These are phyloP conservation scores for Linum tenue DNA, from an alignment of 345 rosid species.

Conservation along the genomic window DNA sequence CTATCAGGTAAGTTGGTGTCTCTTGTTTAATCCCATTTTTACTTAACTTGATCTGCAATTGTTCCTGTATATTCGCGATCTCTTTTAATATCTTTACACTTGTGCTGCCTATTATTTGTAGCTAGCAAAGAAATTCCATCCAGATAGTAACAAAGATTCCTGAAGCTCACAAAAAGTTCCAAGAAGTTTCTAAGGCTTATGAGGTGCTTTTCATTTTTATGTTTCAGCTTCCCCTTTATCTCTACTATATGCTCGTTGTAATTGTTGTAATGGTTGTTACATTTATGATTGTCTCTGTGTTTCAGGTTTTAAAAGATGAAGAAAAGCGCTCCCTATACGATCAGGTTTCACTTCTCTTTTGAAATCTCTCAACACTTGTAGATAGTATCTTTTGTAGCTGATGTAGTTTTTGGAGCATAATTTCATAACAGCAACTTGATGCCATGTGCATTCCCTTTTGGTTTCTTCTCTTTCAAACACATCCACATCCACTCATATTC, in stretches of 20 bases:
- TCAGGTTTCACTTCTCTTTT: constrained; percentile 43
- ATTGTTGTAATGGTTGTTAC: constrained; percentile 2
- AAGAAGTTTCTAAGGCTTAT: constrained; percentile 89
- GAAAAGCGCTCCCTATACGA: constrained; percentile 82
- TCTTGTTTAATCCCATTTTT: not conserved
- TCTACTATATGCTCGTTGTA: not conserved
- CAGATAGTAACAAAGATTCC: constrained; percentile 92
- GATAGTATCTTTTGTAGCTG: not conserved
- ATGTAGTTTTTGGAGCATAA: too few relatives aligned
- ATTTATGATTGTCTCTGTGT: constrained; percentile 8
- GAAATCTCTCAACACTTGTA: not conserved
- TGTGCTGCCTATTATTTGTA: constrained; percentile 18
- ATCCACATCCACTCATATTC: not conserved
- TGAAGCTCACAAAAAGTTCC: constrained; percentile 98
- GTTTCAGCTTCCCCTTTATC: constrained; percentile 1
- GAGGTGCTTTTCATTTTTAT: constrained; percentile 39
- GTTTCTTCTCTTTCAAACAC: not conserved
- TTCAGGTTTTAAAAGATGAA: constrained; percentile 85
- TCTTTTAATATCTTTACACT: not conserved
- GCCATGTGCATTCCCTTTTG: not conserved
- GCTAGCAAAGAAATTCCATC: constrained; percentile 97
- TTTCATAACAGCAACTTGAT: not conserved
- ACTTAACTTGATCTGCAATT: not conserved
- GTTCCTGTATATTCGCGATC: not conserved
- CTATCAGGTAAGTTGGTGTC: constrained; percentile 51